Evolutionary conservation across 2,329 filamentous ascomycete species (phyloP), one percentile per base, ranked within the genome.

Genomic region (Colletotrichum cereale): DNA sequence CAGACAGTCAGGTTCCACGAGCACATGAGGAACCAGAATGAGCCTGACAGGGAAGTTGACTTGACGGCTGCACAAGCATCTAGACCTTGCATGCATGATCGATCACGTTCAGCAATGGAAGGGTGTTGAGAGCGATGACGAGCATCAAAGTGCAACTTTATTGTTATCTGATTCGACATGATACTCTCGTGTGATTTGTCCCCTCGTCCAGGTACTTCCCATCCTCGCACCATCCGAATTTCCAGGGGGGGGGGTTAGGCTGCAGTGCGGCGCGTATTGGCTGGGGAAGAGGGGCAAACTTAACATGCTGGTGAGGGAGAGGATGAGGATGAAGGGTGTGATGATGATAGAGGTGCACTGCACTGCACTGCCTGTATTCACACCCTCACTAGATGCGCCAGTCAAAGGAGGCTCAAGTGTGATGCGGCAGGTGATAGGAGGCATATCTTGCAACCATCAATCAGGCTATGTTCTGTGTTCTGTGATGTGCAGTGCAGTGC

Each of bases 41-140:
- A 36, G 26, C 53, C 24, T 31, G 56, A 44, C 8, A 26, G 26
- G 38, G 26, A 18, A 11, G 38, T 44, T 34, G 10, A n/a, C 18
- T 44, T n/a, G 10, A 31, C 6, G 12, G 38, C 8, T 26, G 44
- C 44, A 62, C 21, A 36, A 12, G n/a, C 47, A 38, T 16, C 38
- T 3, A 61, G 24, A 47, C 62, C 26, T 60, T 67, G 67, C 67
- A 71, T 71, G 67, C 67, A 67, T 36, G 50, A n/a, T 31, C 38
- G 67, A 71, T 71, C 67, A 71, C 57, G 56, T 71, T 71, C 53
- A 36, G 18, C 29, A 5, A 26, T 11, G 44, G 44, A 6, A 42
- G 31, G 29, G 34, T 55, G 62, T n/a, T n/a, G n/a, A n/a, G 21
- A 24, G 26, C 40, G 56, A 62, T 67, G 67, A 62, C 56, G 48